Evolutionary conservation across 2,329 filamentous ascomycete species (phyloP).

Genomic region (Aureobasidium namibiae): DNA sequence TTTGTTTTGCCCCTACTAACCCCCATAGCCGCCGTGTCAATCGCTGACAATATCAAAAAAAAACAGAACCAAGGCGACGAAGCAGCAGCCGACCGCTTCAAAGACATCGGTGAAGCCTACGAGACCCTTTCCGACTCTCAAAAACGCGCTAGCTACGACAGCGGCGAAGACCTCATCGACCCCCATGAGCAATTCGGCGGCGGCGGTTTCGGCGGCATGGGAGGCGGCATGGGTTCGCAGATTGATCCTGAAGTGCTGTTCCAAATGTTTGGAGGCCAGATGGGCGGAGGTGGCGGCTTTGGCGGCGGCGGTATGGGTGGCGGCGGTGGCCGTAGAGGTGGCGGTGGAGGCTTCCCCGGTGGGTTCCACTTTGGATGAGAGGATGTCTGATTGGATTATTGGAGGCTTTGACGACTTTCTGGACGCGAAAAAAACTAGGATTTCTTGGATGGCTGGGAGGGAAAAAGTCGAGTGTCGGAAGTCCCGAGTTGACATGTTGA

Average conservation of each 20-base stretch:
- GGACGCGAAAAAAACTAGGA: not conserved
- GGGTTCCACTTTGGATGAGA: conserved; percentile 11
- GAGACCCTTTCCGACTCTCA: conserved; percentile 90
- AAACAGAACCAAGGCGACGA: conserved; percentile 71
- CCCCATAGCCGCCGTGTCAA: too few species aligned
- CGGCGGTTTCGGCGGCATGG: conserved; percentile 40
- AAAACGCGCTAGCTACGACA: conserved; percentile 88
- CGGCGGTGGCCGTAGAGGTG: conserved; percentile 3
- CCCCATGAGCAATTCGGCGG: conserved; percentile 76
- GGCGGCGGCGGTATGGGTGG: conserved; percentile 3
- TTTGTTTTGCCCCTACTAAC: too few species aligned
- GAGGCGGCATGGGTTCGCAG: conserved; percentile 38
- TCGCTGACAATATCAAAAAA: too few species aligned
- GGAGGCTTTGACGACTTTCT: too few species aligned
- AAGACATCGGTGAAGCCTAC: conserved; percentile 95
- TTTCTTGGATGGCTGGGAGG: not conserved
- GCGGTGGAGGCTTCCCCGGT: conserved; percentile 7
- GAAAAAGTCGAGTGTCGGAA: too few species aligned
- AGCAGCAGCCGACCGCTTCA: conserved; percentile 83
- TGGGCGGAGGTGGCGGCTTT: conserved; percentile 11
- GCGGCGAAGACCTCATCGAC: conserved; percentile 77
- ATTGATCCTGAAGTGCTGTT: conserved; percentile 74
- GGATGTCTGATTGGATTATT: too few species aligned
- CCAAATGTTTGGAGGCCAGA: conserved; percentile 56
- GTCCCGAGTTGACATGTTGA: too few species aligned